These are phyloP conservation scores for Dionaea muscipula DNA, from an alignment of 179 eudicot species.

Conservation along the genomic window DNA sequence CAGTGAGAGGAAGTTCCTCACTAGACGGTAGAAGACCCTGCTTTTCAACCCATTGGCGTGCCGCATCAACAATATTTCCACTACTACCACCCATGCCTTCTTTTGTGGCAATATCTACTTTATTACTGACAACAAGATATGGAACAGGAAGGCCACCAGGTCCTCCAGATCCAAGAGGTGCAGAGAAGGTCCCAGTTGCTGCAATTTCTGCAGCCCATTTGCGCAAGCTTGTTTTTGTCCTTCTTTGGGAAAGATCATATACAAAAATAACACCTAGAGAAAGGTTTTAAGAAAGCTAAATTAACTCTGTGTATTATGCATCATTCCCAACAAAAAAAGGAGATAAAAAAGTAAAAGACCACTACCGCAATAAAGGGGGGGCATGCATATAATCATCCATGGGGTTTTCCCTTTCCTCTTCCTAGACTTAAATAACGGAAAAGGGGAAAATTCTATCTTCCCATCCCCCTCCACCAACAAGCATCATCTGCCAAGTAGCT, in stretches of 20 bases:
- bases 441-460: too few species aligned
- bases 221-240: slow-evolving; percentile 77
- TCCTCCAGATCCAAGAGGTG: slow-evolving; percentile 75
- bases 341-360: neutral
- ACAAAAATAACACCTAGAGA: slow-evolving; percentile 82
- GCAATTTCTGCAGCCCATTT: slow-evolving; percentile 91
- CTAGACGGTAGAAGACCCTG: slow-evolving; percentile 87
- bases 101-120: slow-evolving; percentile 79
- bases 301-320: neutral
- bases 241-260: slow-evolving; percentile 79
- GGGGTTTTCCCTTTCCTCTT: too few species aligned
- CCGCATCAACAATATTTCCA: slow-evolving; percentile 92
- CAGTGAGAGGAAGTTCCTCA: slow-evolving; percentile 80
- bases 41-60: slow-evolving; percentile 97
- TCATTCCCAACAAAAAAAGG: neutral
- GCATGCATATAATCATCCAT: too few species aligned
- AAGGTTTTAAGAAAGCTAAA: slow-evolving; percentile 6
- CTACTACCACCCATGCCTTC: slow-evolving; percentile 75
- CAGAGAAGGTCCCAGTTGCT: slow-evolving; percentile 79
- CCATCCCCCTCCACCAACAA: too few species aligned
- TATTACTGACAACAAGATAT: slow-evolving; percentile 78
- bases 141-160: slow-evolving; percentile 96
- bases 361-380: too few species aligned
- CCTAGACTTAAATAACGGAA: too few species aligned
- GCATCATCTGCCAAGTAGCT: too few species aligned